Base-by-base conservation (phyloP, 2,329 filamentous ascomycete genomes). In the Aspergillus fischeri region DNA sequence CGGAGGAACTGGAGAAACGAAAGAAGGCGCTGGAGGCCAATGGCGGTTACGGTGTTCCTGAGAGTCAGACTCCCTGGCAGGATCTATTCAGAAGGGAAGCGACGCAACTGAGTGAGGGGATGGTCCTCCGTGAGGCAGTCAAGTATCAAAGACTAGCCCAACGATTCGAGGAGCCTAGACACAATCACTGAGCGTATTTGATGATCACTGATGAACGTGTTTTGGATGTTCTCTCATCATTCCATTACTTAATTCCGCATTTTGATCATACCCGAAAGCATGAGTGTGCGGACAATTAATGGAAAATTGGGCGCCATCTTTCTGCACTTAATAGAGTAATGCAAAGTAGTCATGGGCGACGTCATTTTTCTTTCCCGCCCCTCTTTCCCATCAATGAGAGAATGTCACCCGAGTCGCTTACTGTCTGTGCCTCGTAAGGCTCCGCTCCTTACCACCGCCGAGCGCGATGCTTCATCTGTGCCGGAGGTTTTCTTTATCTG, bases 51-150 rank as follows among this genome's bases (percentile, higher is more conserved):
- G 58, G 60, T 17, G 62, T 65, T 0, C 73, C 76, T 1, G 71
- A 75, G 52, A 78, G 75, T 60, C 76, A 78, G 56, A 82, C 79
- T 3, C 78, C 79, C 1, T 81, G 79, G 80, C 79, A 81, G 62
- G 79, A 81, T 51, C 71, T 82, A 17, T 80, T 80, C 67, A 69
- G 79, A 3, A 72, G 74, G 20, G 78, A 81, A 62, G 75, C 75
- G 0, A 75, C 73, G 20, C 75, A 78, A 49, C 63, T 81, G 54
- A 77, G 69, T 29, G 75, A 78, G 48, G 79, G 79, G 1, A 80
- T 81, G 78, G 77, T 81, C 1, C 60, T 81, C 44, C 72, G 74
- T 35, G 69, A 74, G 20, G 78, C 79, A 25, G 71, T 77, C 48
- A 76, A 77, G 65, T 81, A 76, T 57, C 78, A 80, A 64, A 72